Base-by-base conservation (phyloP, 176 grass and related monocot genomes). In the Stipa capillata region DNA sequence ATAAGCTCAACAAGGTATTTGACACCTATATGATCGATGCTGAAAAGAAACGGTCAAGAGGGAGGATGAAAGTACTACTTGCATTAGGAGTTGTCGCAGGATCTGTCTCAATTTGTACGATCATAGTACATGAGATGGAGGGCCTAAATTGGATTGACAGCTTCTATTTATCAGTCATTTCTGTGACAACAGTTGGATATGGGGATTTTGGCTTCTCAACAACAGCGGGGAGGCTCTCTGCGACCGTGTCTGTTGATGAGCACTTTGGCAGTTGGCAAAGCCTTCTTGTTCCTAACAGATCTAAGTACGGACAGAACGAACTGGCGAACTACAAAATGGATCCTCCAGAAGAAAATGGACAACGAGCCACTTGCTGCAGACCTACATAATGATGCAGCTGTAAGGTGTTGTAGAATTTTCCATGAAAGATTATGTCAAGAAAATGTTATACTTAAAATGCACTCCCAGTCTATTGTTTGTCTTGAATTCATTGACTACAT, bases 111-210 rank as follows among this genome's bases (percentile, higher is more conserved):
- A 27, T 86, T 37, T 92, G 94, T 65, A 82, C 85, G 74, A 49
- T 91, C 37, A 87, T 82, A 85, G 83, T 87, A 61, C 88, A 92
- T 79, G 81, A 79, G 35, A 54, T 91, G 40, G 91, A 97, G 66
- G 77, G 73, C 56, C 59, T 88, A 54, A 79, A 78, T 45, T 97
- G 91, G 94, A 64, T 87, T 2, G 90, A 97, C 40, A 86, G 88
- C 59, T 84, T 97, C 51, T 89, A 93, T 80, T 77, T 89, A 24
- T 89, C 94, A 39, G 91, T 93, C 37, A 93, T 90, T 73, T 97
- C 94, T n/a, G 88, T 97, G 36, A 97, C 91, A 73, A 91, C 91
- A 58, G 90, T 97, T 79, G 94, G 90, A 45, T 93, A 91, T 78
- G 86, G 88, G 29, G 88, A 97, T 69, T 84, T 82, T 56, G 32